Evolutionary conservation across 83 land plant species (phyloP).

Genomic region (Larix sibirica): DNA sequence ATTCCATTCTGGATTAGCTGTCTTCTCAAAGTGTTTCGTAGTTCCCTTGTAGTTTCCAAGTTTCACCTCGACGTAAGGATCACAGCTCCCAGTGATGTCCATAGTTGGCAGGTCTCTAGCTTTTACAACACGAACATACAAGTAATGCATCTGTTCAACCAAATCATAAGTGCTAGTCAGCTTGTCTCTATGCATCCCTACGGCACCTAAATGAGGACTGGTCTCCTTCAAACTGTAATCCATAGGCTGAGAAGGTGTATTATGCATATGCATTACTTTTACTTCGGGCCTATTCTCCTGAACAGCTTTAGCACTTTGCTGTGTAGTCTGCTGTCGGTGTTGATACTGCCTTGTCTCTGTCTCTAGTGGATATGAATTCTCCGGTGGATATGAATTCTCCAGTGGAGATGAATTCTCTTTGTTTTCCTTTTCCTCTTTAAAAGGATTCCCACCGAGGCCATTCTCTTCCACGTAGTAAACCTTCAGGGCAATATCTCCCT

Average conservation of each 20-base stretch:
- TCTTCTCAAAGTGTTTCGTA: constrained; percentile 48
- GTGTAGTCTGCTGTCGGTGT: background rate
- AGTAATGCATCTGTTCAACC: constrained; percentile 75
- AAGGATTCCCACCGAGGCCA: too few species aligned
- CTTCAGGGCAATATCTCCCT: too few species aligned
- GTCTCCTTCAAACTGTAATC: constrained; percentile 63
- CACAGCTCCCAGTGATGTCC: constrained; percentile 56
- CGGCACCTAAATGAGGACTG: constrained; percentile 56
- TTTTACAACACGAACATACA: constrained; percentile 75
- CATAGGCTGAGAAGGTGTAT: background rate
- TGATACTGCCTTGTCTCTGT: background rate
- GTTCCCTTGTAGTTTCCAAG: constrained; percentile 66
- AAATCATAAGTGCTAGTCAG: constrained; percentile 55
- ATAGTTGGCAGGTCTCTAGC: constrained; percentile 59
- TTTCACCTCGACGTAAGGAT: constrained; percentile 73
- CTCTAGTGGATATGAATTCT: background rate
- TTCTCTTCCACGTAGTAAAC: too few species aligned
- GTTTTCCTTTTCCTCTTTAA: background rate
- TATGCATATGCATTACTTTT: constrained; percentile 8
- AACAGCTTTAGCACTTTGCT: constrained; percentile 5
- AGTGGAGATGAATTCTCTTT: constrained; percentile 3
- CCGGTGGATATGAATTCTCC: too few species aligned
- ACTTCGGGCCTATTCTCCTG: background rate
- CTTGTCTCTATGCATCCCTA: constrained; percentile 43
- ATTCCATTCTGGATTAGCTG: constrained; percentile 78